Base-by-base conservation (phyloP, 495 filamentous ascomycete genomes). In the Tuber brumale region DNA sequence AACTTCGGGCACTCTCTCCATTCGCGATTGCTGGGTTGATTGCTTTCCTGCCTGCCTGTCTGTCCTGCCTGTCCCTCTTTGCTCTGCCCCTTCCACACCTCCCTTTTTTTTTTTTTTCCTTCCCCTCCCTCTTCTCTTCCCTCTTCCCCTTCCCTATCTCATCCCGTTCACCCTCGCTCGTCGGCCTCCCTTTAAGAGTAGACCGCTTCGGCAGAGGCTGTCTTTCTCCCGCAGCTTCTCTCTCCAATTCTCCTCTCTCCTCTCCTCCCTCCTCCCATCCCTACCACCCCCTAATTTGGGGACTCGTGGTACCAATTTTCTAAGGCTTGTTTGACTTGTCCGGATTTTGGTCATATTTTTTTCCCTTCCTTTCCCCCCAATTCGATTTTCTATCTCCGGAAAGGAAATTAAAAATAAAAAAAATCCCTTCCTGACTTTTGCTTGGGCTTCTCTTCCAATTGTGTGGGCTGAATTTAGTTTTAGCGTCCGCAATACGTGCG, bases 121-220 rank as follows among this genome's bases (percentile, higher is more conserved):
- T 42, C 1, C 9, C 7, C 23, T 23, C 46, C 46, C 46, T 5
- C 6, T 5, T 12, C 10, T n/a, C 48, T 23, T 31, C 57, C 57
- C 5, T 31, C 37, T 2, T 66, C 57, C 57, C 27, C 57, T 66
- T 66, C 57, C 57, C 57, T 31, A 27, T 31, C 57, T 31, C 57
- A 66, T 66, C 57, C 57, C 27, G 57, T 66, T 66, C 57, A n/a
- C 18, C n/a, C 57, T 31, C 57, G 57, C 57, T 66, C 57, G n/a
- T 66, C 27, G n/a, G n/a, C n/a, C 57, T 66, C 57, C 57, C 57
- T 66, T 66, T 66, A 66, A 66, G 57, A 66, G 57, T 7, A 18
- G 57, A 31, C 27, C 31, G 57, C 57, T 31, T 66, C 57, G n/a
- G 57, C 12, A 66, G 57, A 66, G 27, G 57, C 57, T 31, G 12